Percentiles rank a stretch among this genome's conserved stretches.
Evolutionary conservation across 2,329 filamentous ascomycete genomes (phyloP).

Genomic region (Paradendryphiella salina): DNA sequence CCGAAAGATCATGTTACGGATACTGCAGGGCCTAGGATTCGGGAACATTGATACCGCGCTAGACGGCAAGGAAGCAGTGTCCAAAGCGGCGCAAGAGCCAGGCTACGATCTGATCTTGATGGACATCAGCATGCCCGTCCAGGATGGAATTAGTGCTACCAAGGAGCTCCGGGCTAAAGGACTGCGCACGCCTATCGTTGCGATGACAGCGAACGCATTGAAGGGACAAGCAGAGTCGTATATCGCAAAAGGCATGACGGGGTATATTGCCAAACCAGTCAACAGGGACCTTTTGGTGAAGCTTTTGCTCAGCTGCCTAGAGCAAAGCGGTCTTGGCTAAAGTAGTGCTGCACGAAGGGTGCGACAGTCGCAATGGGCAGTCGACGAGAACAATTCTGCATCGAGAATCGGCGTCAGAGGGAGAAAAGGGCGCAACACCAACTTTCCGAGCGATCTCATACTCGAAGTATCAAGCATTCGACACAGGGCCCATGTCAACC

Average conservation of each 20-base stretch:
- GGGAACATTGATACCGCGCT: conserved; percentile 44
- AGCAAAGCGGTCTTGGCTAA: conserved; percentile 15
- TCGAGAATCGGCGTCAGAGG: too few species aligned
- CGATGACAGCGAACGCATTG: conserved; percentile 61
- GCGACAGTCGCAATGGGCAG: too few species aligned
- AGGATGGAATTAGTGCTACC: conserved; percentile 38
- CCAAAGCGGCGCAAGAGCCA: conserved; percentile 17
- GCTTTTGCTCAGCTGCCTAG: conserved; percentile 44
- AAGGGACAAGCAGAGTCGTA: conserved; percentile 60
- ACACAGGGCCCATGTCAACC: too few species aligned
- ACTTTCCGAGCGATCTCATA: too few species aligned
- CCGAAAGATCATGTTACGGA: conserved; percentile 53
- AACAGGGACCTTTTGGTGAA: conserved; percentile 54
- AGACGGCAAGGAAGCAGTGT: conserved; percentile 51
- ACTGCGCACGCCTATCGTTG: conserved; percentile 52
- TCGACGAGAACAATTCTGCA: too few species aligned
- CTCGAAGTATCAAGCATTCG: too few species aligned
- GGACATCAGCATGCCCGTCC: conserved; percentile 45
- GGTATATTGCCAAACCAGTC: conserved; percentile 60
- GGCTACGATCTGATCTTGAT: conserved; percentile 41
- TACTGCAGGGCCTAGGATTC: conserved; percentile 47
- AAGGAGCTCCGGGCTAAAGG: conserved; percentile 31
- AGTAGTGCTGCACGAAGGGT: neutral
- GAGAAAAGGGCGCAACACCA: too few species aligned
- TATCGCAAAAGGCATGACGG: conserved; percentile 59